Conservation (phyloP, 106 monocot genomes). For the Acorus calamus region DNA sequence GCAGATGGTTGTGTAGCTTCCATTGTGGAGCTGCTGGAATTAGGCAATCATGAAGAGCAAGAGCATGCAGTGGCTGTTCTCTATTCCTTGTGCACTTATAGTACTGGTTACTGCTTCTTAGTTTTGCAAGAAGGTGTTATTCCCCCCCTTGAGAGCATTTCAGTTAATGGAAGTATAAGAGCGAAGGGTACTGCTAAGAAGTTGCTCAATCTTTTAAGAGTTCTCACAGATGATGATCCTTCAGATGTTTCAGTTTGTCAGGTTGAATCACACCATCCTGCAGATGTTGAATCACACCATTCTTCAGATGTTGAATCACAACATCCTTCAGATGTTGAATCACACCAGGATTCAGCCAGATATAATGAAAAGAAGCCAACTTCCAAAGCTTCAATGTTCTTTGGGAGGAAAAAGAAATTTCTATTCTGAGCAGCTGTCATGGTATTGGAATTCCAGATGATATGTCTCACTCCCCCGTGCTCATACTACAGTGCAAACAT, state of each 20-base stretch:
- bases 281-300: too few relatives aligned
- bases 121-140: conserved; percentile 82
- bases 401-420: conserved; percentile 27
- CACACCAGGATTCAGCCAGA: neutral
- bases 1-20: conserved; percentile 40
- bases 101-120: conserved; percentile 30
- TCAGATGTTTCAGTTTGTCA: conserved; percentile 14
- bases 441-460: too few relatives aligned
- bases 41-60: conserved; percentile 42
- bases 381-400: conserved; percentile 27
- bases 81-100: conserved; percentile 34
- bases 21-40: conserved; percentile 52
- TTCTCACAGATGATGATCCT: conserved; percentile 24
- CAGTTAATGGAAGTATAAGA: conserved; percentile 53
- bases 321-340: conserved; percentile 3
- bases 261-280: too few relatives aligned
- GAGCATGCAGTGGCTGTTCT: conserved; percentile 47
- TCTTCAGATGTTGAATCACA: too few relatives aligned
- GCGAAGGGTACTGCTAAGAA: conserved; percentile 31
- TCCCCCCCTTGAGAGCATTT: conserved; percentile 64
- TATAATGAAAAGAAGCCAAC: conserved; percentile 7
- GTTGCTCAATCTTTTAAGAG: conserved; percentile 67
- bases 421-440: conserved; percentile 11
- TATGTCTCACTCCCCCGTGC: too few relatives aligned
- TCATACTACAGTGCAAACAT: too few relatives aligned